Percentiles rank a stretch among this genome's conserved stretches.
Evolutionary conservation across 768 basidiomycete genomes (phyloP).

Genomic region (Mycena haematopus): DNA sequence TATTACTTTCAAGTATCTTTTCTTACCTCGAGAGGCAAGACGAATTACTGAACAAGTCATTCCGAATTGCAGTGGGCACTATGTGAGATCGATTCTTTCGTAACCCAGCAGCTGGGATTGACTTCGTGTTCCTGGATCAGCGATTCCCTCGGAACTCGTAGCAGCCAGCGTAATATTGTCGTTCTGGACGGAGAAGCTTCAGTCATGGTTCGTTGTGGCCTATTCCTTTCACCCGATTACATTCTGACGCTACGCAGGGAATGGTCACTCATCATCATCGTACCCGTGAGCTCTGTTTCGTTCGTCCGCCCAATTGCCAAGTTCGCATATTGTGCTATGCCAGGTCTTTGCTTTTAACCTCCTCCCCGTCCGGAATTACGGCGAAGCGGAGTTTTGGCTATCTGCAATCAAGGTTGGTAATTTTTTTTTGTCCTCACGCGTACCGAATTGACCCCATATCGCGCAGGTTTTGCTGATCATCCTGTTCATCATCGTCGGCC

Average conservation of each 20-base stretch:
- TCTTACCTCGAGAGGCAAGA: not conserved
- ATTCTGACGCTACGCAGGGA: conserved; percentile 53
- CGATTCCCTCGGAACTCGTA: conserved; percentile 23
- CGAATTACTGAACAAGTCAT: conserved; percentile 13
- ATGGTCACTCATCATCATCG: conserved; percentile 62
- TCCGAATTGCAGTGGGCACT: conserved; percentile 32
- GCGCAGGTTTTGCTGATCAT: conserved; percentile 51
- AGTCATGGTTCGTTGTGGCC: conserved; percentile 2
- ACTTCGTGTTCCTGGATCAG: not conserved
- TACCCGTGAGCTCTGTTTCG: conserved; percentile 46
- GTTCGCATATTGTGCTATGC: not conserved
- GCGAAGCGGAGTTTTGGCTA: conserved; percentile 70
- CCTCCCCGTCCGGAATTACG: conserved; percentile 35
- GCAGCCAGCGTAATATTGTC: conserved; percentile 23
- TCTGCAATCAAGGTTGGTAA: conserved; percentile 62
- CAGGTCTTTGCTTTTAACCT: conserved; percentile 27
- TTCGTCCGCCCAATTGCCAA: not conserved
- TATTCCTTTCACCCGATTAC: conserved; percentile 8
- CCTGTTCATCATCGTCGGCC: conserved; percentile 65
- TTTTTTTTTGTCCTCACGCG: not conserved
- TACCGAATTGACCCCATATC: not conserved
- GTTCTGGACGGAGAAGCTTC: conserved; percentile 24
- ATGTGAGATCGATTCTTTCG: conserved; percentile 32
- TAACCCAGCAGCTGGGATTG: too few species aligned
- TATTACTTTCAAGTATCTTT: conserved; percentile 59